phyloP scores from a whole-genome alignment of 805 yeast genomes.

The Metschnikowia bowlesiae region DNA sequence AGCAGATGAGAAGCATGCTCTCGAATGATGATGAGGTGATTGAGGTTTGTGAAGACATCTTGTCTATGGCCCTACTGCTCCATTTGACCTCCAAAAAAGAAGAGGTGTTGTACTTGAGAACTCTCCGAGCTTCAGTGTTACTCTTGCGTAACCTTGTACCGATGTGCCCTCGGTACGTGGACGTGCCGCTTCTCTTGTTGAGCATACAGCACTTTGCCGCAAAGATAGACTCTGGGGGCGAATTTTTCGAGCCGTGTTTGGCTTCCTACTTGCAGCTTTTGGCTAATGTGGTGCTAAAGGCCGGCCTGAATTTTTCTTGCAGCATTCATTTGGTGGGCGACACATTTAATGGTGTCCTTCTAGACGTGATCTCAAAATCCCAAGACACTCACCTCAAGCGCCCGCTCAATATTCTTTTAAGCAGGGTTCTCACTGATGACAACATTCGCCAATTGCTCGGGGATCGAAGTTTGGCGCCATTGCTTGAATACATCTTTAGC shows the following conservation, averaged over 20 bases:
- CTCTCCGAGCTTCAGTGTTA: slow-evolving; percentile 45
- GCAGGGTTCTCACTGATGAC: background rate
- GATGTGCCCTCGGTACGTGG: slow-evolving; percentile 11
- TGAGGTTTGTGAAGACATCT: slow-evolving; percentile 6
- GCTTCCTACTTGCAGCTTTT: slow-evolving; percentile 13
- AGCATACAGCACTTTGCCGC: slow-evolving; percentile 8
- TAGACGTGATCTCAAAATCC: background rate
- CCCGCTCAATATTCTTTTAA: slow-evolving; percentile 9
- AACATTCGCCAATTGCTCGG: background rate
- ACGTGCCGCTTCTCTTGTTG: slow-evolving; percentile 5
- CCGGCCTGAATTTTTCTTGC: background rate
- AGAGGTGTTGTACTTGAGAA: slow-evolving; percentile 21
- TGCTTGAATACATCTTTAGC: slow-evolving; percentile 4
- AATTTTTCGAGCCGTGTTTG: slow-evolving; percentile 7
- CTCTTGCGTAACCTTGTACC: slow-evolving; percentile 46
- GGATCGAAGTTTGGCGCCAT: background rate
- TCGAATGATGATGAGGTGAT: slow-evolving; percentile 1
- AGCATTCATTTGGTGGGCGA: slow-evolving; percentile 1
- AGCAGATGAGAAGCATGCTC: background rate
- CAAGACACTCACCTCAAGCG: background rate
- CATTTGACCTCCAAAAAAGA: slow-evolving; percentile 1
- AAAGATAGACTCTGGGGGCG: background rate
- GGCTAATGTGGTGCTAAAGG: slow-evolving; percentile 10
- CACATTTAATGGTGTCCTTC: slow-evolving; percentile 2
- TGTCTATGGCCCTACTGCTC: slow-evolving; percentile 10